Evolutionary conservation across 139 green algal genomes (phyloP).

Genomic region (Chlorella sp.): DNA sequence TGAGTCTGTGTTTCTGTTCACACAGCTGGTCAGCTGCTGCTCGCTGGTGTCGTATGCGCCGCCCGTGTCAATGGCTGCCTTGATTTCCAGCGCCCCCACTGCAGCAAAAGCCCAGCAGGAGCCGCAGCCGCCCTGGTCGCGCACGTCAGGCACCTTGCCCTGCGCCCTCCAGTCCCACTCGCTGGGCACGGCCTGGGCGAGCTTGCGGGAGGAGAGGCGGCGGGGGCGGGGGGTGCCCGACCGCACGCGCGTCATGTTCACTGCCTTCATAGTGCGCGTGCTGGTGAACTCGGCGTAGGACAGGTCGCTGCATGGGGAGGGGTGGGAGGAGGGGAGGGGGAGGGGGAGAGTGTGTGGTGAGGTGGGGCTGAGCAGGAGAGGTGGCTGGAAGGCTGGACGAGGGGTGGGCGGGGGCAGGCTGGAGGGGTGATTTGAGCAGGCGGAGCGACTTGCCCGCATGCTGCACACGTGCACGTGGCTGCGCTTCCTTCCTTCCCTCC

Average conservation of each 20-base stretch:
- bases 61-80: neutral
- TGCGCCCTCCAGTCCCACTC: neutral
- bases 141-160: neutral
- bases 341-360: too few relatives aligned
- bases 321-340: too few relatives aligned
- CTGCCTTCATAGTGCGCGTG: neutral
- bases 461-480: too few relatives aligned
- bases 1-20: neutral
- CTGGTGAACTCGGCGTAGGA: neutral
- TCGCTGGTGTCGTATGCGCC: neutral
- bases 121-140: conserved; percentile 21
- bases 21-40: conserved; percentile 14
- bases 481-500: too few relatives aligned
- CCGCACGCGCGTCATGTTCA: neutral
- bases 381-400: too few relatives aligned
- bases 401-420: too few relatives aligned
- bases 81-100: neutral
- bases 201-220: neutral
- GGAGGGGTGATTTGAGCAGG: too few relatives aligned
- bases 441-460: too few relatives aligned
- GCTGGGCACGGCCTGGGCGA: neutral
- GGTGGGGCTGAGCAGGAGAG: too few relatives aligned
- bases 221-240: neutral
- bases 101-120: conserved; percentile 12
- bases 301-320: neutral